Evolutionary conservation across 495 filamentous ascomycete species (phyloP), one percentile per base, ranked within the genome.

Genomic region (Apodospora peruviana): DNA sequence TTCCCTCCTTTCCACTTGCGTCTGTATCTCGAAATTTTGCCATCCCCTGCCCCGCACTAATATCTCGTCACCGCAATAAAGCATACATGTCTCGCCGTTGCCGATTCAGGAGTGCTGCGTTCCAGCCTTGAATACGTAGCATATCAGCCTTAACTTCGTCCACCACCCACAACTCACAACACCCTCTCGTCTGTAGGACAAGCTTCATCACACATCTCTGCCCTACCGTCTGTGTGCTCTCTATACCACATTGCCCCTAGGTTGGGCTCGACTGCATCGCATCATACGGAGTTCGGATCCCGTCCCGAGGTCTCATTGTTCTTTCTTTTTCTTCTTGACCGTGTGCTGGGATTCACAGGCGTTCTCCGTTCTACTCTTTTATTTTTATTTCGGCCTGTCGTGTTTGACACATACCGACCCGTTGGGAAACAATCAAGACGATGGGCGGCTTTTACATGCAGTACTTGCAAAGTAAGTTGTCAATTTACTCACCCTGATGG

Each of bases 381-480:
- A 4, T 18, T 58, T 51, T 48, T 5, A 20, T 18, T 29, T 27
- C 43, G 14, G 36, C 36, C 45, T 22, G 18, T 11, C 29, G n/a
- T 32, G 17, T 29, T n/a, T 23, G 21, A 29, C 44, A 36, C 45
- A 27, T 39, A 38, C 37, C 57, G 32, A 41, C 27, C 52, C 24
- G 49, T 48, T 59, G 49, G 42, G 43, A 51, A 51, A 27, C 50
- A 51, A 37, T 61, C 57, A 60, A 56, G 64, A 78, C 59, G 62
- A 78, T 79, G 76, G 68, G 67, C 55, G 77, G 77, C 62, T 81
- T 78, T 62, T 81, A 81, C 66, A 81, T 81, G 72, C 75, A 79
- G 66, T 81, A 81, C 67, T 66, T 81, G 49, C 75, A 79, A 65
- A 78, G 77, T 81, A 78, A 75, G 77, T 81, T 51, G 46, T 67